Base-by-base conservation (phyloP, 352 stramenopile species). In the Peronospora tabacina region DNA sequence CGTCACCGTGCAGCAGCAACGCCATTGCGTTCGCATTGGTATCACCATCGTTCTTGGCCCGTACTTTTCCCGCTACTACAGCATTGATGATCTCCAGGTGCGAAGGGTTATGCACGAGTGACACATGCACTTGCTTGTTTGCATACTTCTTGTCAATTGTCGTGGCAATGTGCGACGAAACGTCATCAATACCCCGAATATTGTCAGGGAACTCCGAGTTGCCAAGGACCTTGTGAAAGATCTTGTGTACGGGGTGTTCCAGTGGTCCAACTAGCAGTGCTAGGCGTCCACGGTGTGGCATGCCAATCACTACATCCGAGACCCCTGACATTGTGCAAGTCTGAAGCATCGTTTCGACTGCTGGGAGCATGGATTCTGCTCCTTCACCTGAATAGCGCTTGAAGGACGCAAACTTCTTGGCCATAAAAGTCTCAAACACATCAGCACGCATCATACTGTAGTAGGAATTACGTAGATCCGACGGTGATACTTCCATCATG, bases 51-150 rank as follows among this genome's bases (percentile, higher is more conserved):
- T 77, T 81, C 63, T 91, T 92, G 13, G 83, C 81, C 37, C 85
- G 76, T 30, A 86, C 82, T 57, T 95, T 95, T 22, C 83, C 85
- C 0, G 80, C 72, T 7, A 78, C 78, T 28, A 95, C 81, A 6
- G 82, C 63, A 43, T 94, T 94, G 62, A 94, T 92, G 42, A 90
- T 89, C 73, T 94, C 85, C 36, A 95, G 53, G 46, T 95, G 85
- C 15, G 77, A 92, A 30, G 85, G 83, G 34, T 95, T 95, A 61
- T 89, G 78, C 22, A 92, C 57, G 24, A 95, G 58, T 19, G 82
- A 92, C n/a, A 94, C 76, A 55, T 87, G 79, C 38, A 95, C 68
- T n/a, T 67, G 58, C 29, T 62, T 63, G 36, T 67, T 48, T 11
- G 64, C 66, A 33, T 74, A 90, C 38, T 63, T 72, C 54, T 88